phyloP scores from a whole-genome alignment of 2,329 filamentous ascomycete species.

The Aspergillus brasiliensis region DNA sequence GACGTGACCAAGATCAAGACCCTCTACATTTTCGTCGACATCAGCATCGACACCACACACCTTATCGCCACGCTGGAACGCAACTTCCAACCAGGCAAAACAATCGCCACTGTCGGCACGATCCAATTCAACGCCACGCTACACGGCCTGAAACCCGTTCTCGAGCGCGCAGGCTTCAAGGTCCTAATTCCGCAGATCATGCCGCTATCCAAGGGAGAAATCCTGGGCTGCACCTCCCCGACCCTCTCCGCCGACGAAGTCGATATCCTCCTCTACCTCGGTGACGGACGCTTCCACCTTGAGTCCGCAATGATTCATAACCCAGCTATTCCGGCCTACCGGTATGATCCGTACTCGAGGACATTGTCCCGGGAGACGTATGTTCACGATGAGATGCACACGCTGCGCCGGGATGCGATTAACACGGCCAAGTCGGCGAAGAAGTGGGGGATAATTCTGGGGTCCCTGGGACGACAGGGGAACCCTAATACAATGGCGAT shows the following conservation, averaged over 20 bases:
- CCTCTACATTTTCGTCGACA: conserved; percentile 97
- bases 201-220: conserved; percentile 91
- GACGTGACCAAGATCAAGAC: conserved; percentile 97
- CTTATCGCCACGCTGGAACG: conserved; percentile 82
- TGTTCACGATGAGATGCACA: conserved; percentile 87
- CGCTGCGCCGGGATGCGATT: conserved; percentile 76
- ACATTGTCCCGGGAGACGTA: conserved; percentile 90
- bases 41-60: conserved; percentile 89
- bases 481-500: conserved; percentile 89
- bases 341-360: conserved; percentile 94
- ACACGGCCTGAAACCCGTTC: conserved; percentile 74
- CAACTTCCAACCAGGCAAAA: conserved; percentile 84
- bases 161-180: conserved; percentile 82
- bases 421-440: conserved; percentile 70
- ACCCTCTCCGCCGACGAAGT: conserved; percentile 62
- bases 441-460: conserved; percentile 95
- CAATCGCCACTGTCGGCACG: conserved; percentile 89
- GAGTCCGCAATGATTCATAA: conserved; percentile 99
- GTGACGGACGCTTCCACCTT: conserved; percentile 91
- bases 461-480: conserved; percentile 87
- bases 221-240: conserved; percentile 94
- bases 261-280: conserved; percentile 83
- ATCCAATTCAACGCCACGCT: conserved; percentile 99
- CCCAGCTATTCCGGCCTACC: conserved; percentile 82
- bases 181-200: conserved; percentile 89